These are phyloP conservation scores for Boletales sp. DNA, from an alignment of 768 basidiomycete genomes.

Conservation along the genomic window DNA sequence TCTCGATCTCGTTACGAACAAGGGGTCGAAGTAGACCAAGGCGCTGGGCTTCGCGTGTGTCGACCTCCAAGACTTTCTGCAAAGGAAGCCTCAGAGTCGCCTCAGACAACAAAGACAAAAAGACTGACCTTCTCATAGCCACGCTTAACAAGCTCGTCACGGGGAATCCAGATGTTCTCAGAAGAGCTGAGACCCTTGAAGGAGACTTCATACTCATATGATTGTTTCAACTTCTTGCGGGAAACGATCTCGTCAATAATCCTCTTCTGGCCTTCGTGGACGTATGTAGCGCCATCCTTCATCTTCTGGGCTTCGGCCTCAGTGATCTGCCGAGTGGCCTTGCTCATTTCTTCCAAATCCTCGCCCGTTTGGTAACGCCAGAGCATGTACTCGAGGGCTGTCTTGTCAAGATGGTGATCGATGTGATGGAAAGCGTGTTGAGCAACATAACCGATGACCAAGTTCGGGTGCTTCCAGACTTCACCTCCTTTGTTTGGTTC, in stretches of 20 bases:
- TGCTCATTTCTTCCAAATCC: slow-evolving; percentile 94
- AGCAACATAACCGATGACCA: slow-evolving; percentile 98
- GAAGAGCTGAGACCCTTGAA: slow-evolving; percentile 94
- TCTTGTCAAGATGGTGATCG: slow-evolving; percentile 97
- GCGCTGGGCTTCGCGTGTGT: slow-evolving; percentile 96
- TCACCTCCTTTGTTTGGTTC: slow-evolving; percentile 96
- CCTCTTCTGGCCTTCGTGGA: slow-evolving; percentile 94
- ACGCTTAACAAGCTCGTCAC: slow-evolving; percentile 96
- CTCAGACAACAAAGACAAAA: background rate
- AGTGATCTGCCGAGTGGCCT: slow-evolving; percentile 83
- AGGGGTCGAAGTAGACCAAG: slow-evolving; percentile 93
- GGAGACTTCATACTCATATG: slow-evolving; percentile 97
- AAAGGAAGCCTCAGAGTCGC: slow-evolving; percentile 1
- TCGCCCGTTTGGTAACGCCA: slow-evolving; percentile 99
- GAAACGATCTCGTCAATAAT: slow-evolving; percentile 85
- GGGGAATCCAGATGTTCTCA: slow-evolving; percentile 96
- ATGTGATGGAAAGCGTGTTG: slow-evolving; percentile 99
- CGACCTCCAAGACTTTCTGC: slow-evolving; percentile 94
- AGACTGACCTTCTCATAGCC: slow-evolving; percentile 85
- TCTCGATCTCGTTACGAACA: slow-evolving; percentile 98
- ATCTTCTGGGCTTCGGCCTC: slow-evolving; percentile 92
- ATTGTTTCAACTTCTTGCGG: slow-evolving; percentile 99
- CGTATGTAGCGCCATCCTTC: slow-evolving; percentile 86
- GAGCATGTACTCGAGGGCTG: slow-evolving; percentile 97
- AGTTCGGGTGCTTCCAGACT: slow-evolving; percentile 98